Conservation (phyloP, 108 stramenopile genomes). For the Mediolabrus comicus region DNA sequence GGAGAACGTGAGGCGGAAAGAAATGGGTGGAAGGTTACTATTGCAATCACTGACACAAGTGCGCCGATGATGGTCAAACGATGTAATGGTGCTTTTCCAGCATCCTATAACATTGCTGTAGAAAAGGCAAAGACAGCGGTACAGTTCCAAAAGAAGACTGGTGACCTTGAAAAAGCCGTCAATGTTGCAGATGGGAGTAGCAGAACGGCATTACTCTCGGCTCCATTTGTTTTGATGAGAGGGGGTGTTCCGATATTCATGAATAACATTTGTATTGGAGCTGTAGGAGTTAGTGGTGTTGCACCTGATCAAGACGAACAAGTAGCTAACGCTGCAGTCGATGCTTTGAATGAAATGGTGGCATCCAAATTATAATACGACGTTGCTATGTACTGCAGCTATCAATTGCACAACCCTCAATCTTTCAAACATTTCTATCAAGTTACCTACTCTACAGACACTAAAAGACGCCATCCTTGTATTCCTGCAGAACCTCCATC, state of each 20-base stretch:
- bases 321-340: constrained; percentile 29
- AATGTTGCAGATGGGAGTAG: constrained; percentile 30
- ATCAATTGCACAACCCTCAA: no score
- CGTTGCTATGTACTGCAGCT: no score
- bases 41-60: constrained; percentile 39
- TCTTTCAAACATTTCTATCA: no score
- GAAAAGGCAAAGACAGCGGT: constrained; percentile 52
- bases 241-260: constrained; percentile 43
- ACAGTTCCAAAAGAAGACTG: constrained; percentile 40
- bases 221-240: constrained; percentile 36
- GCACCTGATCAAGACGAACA: constrained; percentile 44
- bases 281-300: constrained; percentile 52
- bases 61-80: constrained; percentile 39
- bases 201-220: constrained; percentile 31
- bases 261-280: constrained; percentile 31
- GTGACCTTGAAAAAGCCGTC: constrained; percentile 22
- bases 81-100: constrained; percentile 41
- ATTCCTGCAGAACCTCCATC: constrained; percentile 47
- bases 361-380: constrained; percentile 24
- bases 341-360: constrained; percentile 20
- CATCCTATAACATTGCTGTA: constrained; percentile 40
- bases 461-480: constrained; percentile 1
- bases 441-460: background rate
- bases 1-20: constrained; percentile 25
- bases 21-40: constrained; percentile 49